phyloP scores from a whole-genome alignment of 805 yeast species.

The Blastobotrys chiropterorum region DNA sequence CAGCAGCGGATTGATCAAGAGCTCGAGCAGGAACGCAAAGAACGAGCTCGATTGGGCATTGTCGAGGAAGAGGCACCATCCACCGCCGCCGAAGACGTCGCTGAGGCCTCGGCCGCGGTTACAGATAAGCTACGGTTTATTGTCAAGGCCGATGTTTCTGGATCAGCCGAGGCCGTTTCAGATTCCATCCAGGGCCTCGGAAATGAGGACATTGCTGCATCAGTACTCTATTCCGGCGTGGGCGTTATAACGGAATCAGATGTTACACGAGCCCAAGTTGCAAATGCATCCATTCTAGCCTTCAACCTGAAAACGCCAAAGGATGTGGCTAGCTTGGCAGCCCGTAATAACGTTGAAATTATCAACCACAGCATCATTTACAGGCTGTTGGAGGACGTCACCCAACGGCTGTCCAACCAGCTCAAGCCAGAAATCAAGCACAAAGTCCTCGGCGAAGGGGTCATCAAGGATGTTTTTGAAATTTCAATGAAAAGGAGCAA shows the following conservation, averaged over 20 bases:
- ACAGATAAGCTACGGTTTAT: conserved; percentile 42
- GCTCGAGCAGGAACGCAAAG: conserved; percentile 48
- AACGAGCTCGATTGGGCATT: conserved; percentile 57
- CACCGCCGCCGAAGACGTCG: conserved; percentile 31
- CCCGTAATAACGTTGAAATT: conserved; percentile 48
- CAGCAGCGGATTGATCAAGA: conserved; percentile 44
- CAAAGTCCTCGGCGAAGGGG: conserved; percentile 60
- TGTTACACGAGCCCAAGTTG: conserved; percentile 57
- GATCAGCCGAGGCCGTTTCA: conserved; percentile 87
- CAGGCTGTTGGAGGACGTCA: conserved; percentile 78
- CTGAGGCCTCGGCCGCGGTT: conserved; percentile 25
- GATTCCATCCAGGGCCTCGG: conserved; percentile 82
- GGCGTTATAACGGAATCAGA: conserved; percentile 70
- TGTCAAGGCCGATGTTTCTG: conserved; percentile 86
- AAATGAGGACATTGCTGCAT: conserved; percentile 71
- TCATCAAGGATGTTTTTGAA: conserved; percentile 63
- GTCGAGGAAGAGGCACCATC: conserved; percentile 37
- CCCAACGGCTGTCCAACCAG: conserved; percentile 50
- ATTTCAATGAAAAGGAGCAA: conserved; percentile 51
- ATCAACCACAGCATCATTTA: conserved; percentile 75
- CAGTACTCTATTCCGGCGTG: conserved; percentile 67
- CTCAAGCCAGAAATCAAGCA: conserved; percentile 63
- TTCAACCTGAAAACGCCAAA: conserved; percentile 71
- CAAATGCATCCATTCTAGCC: conserved; percentile 68
- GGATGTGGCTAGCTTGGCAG: conserved; percentile 54